phyloP scores from a whole-genome alignment of 208 protist species.

The Crithidia brevicula region DNA sequence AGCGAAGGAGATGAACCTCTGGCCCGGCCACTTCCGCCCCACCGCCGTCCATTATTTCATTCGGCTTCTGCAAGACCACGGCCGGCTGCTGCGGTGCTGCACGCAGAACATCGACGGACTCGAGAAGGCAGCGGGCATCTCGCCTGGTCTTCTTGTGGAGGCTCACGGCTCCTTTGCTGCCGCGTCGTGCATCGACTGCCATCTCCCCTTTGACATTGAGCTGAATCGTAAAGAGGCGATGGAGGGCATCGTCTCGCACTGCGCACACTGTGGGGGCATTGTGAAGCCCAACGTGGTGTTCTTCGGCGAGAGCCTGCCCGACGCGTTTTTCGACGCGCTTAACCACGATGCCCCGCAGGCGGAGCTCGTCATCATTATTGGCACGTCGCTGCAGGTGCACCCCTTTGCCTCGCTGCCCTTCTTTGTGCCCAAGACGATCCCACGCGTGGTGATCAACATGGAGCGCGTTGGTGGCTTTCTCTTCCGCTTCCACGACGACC shows the following conservation, averaged over 20 bases:
- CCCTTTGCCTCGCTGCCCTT: slow-evolving; percentile 91
- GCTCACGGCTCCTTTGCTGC: slow-evolving; percentile 95
- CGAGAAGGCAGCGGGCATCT: slow-evolving; percentile 85
- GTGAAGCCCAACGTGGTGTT: slow-evolving; percentile 98
- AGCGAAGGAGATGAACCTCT: slow-evolving; percentile 86
- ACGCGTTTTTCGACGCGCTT: slow-evolving; percentile 75
- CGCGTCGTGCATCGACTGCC: slow-evolving; percentile 88
- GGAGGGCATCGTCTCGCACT: slow-evolving; percentile 62
- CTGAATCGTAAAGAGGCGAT: slow-evolving; percentile 39
- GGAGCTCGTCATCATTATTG: slow-evolving; percentile 94
- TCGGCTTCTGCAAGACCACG: slow-evolving; percentile 90
- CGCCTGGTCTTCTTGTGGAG: slow-evolving; percentile 89
- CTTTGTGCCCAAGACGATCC: slow-evolving; percentile 49
- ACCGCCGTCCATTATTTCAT: slow-evolving; percentile 95
- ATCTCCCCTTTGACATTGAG: slow-evolving; percentile 48
- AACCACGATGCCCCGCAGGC: slow-evolving; percentile 71
- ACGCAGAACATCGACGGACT: slow-evolving; percentile 98
- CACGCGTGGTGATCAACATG: slow-evolving; percentile 93
- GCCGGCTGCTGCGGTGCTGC: slow-evolving; percentile 91
- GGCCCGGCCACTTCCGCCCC: slow-evolving; percentile 80
- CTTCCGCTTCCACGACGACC: slow-evolving; percentile 76
- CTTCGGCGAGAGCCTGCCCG: slow-evolving; percentile 95
- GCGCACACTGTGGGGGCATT: slow-evolving; percentile 64
- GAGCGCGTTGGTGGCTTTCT: slow-evolving; percentile 74
- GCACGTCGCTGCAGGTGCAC: slow-evolving; percentile 95